phyloP scores from a whole-genome alignment of 2,329 filamentous ascomycete genomes.

The Beauveria pseudobassiana region DNA sequence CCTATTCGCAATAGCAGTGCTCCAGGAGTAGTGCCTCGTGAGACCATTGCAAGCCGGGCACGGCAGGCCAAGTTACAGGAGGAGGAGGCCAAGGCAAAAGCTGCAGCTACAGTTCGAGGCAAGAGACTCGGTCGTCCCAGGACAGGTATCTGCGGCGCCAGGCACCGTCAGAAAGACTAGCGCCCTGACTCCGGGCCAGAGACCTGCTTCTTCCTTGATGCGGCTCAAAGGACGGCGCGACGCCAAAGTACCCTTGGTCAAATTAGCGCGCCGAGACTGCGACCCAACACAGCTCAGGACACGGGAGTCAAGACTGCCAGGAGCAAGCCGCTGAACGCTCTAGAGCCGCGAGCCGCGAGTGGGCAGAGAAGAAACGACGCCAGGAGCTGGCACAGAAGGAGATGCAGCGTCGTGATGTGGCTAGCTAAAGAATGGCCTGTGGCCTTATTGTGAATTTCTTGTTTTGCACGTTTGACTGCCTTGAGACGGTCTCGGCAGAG shows the following conservation, averaged over 20 bases:
- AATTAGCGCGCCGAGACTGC: slow-evolving; percentile 38
- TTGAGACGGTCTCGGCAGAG: background rate
- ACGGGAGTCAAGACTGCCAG: slow-evolving; percentile 45
- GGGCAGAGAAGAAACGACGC: slow-evolving; percentile 51
- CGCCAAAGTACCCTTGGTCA: slow-evolving; percentile 11
- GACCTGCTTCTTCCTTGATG: background rate
- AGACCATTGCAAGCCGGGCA: slow-evolving; percentile 50
- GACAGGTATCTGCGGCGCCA: slow-evolving; percentile 19
- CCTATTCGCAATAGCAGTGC: slow-evolving; percentile 41
- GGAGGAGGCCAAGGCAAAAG: slow-evolving; percentile 18
- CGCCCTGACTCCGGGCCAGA: background rate
- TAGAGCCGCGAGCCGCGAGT: slow-evolving; percentile 50
- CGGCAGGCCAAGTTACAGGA: slow-evolving; percentile 38
- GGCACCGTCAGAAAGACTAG: slow-evolving; percentile 14
- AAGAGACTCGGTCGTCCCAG: slow-evolving; percentile 18
- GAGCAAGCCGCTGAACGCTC: slow-evolving; percentile 56
- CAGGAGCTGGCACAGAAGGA: slow-evolving; percentile 24
- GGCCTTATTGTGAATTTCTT: background rate
- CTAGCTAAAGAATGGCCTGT: background rate
- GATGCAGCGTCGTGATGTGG: background rate
- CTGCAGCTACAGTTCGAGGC: slow-evolving; percentile 11
- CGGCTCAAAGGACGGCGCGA: slow-evolving; percentile 4
- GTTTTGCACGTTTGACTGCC: background rate
- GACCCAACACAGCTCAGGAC: slow-evolving; percentile 45
- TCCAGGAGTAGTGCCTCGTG: slow-evolving; percentile 40